Conservation (phyloP, 2,329 filamentous ascomycete species). For the Onygenales sp. region DNA sequence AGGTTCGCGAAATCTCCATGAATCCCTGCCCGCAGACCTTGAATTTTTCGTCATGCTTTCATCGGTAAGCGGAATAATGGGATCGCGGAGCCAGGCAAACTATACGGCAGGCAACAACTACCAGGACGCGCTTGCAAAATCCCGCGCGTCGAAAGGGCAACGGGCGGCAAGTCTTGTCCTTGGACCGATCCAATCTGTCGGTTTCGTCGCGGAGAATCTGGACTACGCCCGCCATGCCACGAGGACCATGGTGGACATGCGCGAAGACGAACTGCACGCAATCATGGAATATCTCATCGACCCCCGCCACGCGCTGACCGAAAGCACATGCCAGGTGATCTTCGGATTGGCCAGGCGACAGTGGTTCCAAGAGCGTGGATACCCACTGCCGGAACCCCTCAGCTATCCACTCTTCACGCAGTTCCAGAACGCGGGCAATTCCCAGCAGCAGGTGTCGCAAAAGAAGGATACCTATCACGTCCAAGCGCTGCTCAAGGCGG, state of each 20-base stretch:
- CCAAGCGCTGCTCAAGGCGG: conserved; percentile 9
- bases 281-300: conserved; percentile 13
- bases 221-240: conserved; percentile 6
- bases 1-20: conserved; percentile 29
- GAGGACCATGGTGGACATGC: conserved; percentile 8
- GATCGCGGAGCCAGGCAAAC: conserved; percentile 38
- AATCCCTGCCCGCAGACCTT: conserved; percentile 19
- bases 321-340: conserved; percentile 11
- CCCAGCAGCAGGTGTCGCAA: conserved; percentile 5
- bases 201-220: conserved; percentile 23
- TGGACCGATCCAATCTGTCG: conserved; percentile 24
- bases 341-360: conserved; percentile 12
- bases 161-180: conserved; percentile 20
- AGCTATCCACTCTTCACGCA: conserved; percentile 18
- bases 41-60: conserved; percentile 37
- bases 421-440: conserved; percentile 6
- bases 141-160: conserved; percentile 16
- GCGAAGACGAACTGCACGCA: conserved; percentile 12
- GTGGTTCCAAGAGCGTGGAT: conserved; percentile 10
- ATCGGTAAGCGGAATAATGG: conserved; percentile 34
- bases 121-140: conserved; percentile 27
- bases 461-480: conserved; percentile 3
- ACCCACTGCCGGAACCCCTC: conserved; percentile 14
- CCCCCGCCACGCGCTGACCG: conserved; percentile 8
- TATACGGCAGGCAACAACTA: conserved; percentile 33